phyloP scores from a whole-genome alignment of 1,284 basidiomycete genomes.

The Trichosporon sp. region DNA sequence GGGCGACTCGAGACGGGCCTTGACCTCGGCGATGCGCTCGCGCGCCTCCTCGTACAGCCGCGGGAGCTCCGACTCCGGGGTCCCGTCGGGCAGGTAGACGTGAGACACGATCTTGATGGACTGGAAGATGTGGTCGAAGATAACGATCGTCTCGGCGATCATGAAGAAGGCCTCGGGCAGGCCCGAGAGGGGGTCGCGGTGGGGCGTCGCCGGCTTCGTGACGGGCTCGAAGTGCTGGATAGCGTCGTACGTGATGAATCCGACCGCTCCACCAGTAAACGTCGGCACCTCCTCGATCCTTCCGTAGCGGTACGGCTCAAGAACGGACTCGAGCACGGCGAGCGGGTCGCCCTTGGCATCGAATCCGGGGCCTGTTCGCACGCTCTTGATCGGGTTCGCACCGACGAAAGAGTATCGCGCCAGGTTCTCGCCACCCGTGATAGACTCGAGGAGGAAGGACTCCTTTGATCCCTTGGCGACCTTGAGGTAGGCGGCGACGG shows the following conservation, averaged over 20 bases:
- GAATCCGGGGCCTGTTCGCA: slow-evolving; percentile 84
- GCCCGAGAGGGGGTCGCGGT: slow-evolving; percentile 71
- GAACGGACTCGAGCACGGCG: slow-evolving; percentile 78
- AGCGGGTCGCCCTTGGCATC: slow-evolving; percentile 87
- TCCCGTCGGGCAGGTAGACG: slow-evolving; percentile 73
- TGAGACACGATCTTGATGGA: slow-evolving; percentile 94
- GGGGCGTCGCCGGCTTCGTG: slow-evolving; percentile 64
- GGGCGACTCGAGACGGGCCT: slow-evolving; percentile 66
- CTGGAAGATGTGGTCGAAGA: slow-evolving; percentile 97
- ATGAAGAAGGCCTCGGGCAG: slow-evolving; percentile 97
- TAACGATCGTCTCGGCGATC: slow-evolving; percentile 89
- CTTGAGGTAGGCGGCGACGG: slow-evolving; percentile 94
- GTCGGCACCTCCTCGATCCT: slow-evolving; percentile 88
- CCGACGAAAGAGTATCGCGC: slow-evolving; percentile 96
- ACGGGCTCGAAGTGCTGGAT: slow-evolving; percentile 96
- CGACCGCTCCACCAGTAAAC: slow-evolving; percentile 95
- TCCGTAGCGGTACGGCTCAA: slow-evolving; percentile 84
- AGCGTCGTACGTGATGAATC: slow-evolving; percentile 96
- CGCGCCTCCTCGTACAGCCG: slow-evolving; percentile 82
- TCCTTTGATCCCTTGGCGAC: slow-evolving; percentile 89
- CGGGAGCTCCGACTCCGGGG: slow-evolving; percentile 62
- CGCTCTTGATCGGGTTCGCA: slow-evolving; percentile 91
- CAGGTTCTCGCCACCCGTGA: slow-evolving; percentile 85
- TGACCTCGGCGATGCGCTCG: slow-evolving; percentile 72
- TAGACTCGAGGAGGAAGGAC: slow-evolving; percentile 90